Evolutionary conservation across 2,329 filamentous ascomycete species (phyloP), one percentile per base, ranked within the genome.

Genomic region (Aspergillus udagawae): DNA sequence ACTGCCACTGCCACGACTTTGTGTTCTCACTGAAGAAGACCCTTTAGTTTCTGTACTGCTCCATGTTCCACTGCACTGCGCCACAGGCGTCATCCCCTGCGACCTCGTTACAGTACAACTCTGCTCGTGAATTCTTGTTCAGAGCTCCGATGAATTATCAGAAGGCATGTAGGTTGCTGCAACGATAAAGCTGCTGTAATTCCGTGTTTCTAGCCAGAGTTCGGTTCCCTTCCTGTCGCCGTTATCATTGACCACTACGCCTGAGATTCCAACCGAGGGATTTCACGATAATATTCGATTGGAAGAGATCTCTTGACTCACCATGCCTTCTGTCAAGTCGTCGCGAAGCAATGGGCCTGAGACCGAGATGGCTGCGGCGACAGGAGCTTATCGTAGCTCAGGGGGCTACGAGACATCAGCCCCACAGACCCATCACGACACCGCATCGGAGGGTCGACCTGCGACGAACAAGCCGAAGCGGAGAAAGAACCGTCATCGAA

Each of bases 401-500:
- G 38, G 48, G n/a, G 49, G 49, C 49, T 49, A 54, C 42, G 52
- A 60, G 12, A 52, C 53, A 17, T 27, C 56, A 41, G 47, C 60
- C 41, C 56, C 65, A 49, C 63, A 63, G 41, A 48, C 55, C 50
- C 58, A 51, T 27, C 61, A 60, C 51, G 61, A 64, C 60, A 63
- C 66, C 55, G 63, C 61, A 48, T 49, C 58, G 48, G 61, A 64
- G 53, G 59, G 49, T 54, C 59, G 57, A 58, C 54, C 62, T 53
- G 61, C 58, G 21, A 63, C 61, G 32, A 59, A 60, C 49, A 70
- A 70, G 53, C 54, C 66, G 9, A 73, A 69, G 60, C 70, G 69
- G 66, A 86, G 87, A 79, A 90, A 91, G 65, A 88, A 91, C 72
- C 85, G 90, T 48, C 87, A 85, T 32, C 88, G 89, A 41, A 92